A percentile compares a stretch with the other conserved stretches of the same genome.
Evolutionary conservation across 2,329 filamentous ascomycete genomes (phyloP).

Genomic region (Sordariomycetes sp.): DNA sequence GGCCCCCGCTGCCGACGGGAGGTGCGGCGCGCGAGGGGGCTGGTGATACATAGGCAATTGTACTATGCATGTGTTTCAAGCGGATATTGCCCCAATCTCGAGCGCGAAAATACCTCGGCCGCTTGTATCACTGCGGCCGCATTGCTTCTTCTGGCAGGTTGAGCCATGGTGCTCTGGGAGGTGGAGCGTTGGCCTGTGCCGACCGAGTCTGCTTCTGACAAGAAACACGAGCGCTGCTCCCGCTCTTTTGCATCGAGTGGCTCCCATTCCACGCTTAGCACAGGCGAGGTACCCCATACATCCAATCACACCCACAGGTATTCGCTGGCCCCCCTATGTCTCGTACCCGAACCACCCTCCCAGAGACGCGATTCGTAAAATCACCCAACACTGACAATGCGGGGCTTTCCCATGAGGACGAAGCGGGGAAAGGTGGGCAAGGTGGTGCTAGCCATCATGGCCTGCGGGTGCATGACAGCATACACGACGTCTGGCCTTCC

Average conservation of each 20-base stretch:
- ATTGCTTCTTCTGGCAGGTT: constrained; percentile 4
- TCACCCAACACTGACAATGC: background rate
- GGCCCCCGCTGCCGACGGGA: background rate
- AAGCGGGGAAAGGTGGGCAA: constrained; percentile 1
- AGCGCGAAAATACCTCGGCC: background rate
- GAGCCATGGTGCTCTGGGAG: background rate
- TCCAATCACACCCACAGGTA: constrained; percentile 4
- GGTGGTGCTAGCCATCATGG: background rate
- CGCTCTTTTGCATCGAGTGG: background rate
- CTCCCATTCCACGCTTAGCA: background rate
- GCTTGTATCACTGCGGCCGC: background rate
- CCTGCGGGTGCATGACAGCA: background rate
- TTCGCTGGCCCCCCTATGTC: background rate
- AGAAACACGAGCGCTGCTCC: background rate
- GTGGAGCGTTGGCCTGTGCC: background rate
- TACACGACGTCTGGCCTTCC: background rate
- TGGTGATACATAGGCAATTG: background rate
- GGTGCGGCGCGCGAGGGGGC: background rate
- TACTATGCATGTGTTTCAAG: background rate
- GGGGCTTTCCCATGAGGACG: background rate
- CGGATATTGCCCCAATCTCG: background rate
- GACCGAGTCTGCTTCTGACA: background rate
- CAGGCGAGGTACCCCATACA: constrained; percentile 2
- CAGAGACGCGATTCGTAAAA: background rate
- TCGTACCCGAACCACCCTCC: constrained; percentile 2